A percentile compares a stretch with the other conserved stretches of the same genome.
phyloP scores from a whole-genome alignment of 2,329 filamentous ascomycete species.

The Thermothelomyces thermophilus region DNA sequence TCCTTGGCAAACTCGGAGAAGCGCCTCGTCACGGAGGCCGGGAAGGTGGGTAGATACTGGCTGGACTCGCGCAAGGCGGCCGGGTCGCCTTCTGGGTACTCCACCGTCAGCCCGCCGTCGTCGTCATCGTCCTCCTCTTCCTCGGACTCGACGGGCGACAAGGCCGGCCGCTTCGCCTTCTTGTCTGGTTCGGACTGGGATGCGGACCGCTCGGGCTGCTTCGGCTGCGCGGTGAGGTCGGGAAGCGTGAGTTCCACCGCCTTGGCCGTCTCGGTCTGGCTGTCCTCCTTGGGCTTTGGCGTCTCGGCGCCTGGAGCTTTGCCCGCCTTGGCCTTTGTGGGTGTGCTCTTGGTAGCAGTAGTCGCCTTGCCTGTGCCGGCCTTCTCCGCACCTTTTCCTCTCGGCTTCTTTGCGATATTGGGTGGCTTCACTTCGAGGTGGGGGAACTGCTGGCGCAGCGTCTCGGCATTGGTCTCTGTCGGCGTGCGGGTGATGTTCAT shows the following conservation, averaged over 20 bases:
- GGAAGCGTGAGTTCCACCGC: conserved; percentile 33
- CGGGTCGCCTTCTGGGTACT: conserved; percentile 50
- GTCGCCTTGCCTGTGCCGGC: conserved; percentile 17
- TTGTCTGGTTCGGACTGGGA: conserved; percentile 24
- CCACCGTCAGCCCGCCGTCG: conserved; percentile 52
- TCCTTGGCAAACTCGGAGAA: conserved; percentile 49
- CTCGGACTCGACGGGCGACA: conserved; percentile 27
- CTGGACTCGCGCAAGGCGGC: conserved; percentile 28
- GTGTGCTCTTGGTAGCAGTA: conserved; percentile 13
- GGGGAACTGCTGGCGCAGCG: conserved; percentile 59
- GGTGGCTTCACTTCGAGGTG: conserved; percentile 46
- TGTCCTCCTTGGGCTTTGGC: conserved; percentile 8
- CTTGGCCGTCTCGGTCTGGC: conserved; percentile 29
- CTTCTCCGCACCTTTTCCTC: conserved; percentile 21
- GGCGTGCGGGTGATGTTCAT: conserved; percentile 76
- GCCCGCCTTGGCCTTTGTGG: conserved; percentile 9
- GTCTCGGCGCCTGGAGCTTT: conserved; percentile 9
- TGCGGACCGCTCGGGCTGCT: conserved; percentile 2
- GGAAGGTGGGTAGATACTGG: conserved; percentile 31
- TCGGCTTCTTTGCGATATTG: conserved; percentile 25
- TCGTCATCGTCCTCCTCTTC: conserved; percentile 47
- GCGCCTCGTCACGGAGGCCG: conserved; percentile 33
- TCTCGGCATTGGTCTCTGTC: conserved; percentile 55
- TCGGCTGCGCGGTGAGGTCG: conserved; percentile 22
- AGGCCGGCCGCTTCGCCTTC: conserved; percentile 24